Percentiles rank a stretch among this genome's conserved stretches.
Evolutionary conservation across 2,329 filamentous ascomycete species (phyloP).

Genomic region (Camillea tinctor): DNA sequence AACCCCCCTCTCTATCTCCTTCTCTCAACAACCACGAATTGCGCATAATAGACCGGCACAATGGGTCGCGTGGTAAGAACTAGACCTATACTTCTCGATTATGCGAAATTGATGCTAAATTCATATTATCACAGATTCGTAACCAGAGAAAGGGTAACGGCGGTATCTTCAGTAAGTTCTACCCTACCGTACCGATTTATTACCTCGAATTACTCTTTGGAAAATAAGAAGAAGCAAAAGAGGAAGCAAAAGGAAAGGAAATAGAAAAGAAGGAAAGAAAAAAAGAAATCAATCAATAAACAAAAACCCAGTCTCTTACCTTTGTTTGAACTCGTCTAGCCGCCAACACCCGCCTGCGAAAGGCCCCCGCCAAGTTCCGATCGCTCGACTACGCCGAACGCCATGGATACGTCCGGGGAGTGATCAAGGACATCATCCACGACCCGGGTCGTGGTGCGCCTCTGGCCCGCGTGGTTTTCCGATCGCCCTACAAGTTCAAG

Average conservation of each 20-base stretch:
- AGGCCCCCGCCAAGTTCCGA: slow-evolving; percentile 93
- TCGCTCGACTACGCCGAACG: slow-evolving; percentile 94
- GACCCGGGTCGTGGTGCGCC: slow-evolving; percentile 97
- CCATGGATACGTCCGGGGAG: slow-evolving; percentile 95
- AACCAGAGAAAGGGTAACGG: slow-evolving; percentile 51
- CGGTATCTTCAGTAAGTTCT: slow-evolving; percentile 36
- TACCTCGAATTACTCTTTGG: slow-evolving; percentile 1
- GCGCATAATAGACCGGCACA: slow-evolving; percentile 33
- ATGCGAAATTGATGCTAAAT: slow-evolving; percentile 9
- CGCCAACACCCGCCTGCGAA: slow-evolving; percentile 88
- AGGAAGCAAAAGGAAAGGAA: too few species aligned
- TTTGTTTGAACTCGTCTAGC: slow-evolving; percentile 41
- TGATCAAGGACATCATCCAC: slow-evolving; percentile 99
- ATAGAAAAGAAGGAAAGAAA: too few species aligned
- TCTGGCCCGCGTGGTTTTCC: slow-evolving; percentile 95
- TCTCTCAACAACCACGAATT: slow-evolving; percentile 33
- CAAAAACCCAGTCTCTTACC: slow-evolving; percentile 19
- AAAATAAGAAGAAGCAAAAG: too few species aligned
- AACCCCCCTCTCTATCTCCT: slow-evolving; percentile 14
- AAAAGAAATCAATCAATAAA: too few species aligned
- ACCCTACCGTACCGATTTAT: slow-evolving; percentile 3
- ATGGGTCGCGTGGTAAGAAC: slow-evolving; percentile 39
- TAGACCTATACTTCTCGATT: background rate
- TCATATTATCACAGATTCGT: slow-evolving; percentile 47
- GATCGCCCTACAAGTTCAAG: slow-evolving; percentile 98